These are phyloP conservation scores for Camellia granthamiana DNA, from an alignment of 148 eudicot species.

Conservation along the genomic window DNA sequence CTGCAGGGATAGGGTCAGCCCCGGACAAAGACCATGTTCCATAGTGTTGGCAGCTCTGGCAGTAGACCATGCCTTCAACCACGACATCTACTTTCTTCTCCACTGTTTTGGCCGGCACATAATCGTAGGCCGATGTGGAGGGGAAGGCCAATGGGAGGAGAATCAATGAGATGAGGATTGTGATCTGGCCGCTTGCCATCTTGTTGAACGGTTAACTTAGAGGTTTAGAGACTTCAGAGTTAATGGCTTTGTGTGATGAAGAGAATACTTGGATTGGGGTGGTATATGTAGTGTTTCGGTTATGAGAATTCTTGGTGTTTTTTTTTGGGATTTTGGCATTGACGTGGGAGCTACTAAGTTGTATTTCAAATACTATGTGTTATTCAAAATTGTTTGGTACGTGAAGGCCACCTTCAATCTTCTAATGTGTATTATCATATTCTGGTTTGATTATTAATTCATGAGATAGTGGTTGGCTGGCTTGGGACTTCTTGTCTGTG, in stretches of 20 bases:
- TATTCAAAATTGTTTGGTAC: conserved; percentile 10
- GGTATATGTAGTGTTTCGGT: conserved; percentile 33
- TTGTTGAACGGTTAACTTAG: conserved; percentile 9
- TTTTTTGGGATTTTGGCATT: neutral
- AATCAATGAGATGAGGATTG: conserved; percentile 32
- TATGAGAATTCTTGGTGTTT: conserved; percentile 6
- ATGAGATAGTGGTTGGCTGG: no score
- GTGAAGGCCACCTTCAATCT: conserved; percentile 34
- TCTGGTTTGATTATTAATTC: neutral
- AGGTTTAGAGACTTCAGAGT: neutral
- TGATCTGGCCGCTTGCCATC: conserved; percentile 41
- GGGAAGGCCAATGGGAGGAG: conserved; percentile 32
- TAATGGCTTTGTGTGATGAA: conserved; percentile 10
- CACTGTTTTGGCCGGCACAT: conserved; percentile 14
- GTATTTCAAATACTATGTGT: neutral
- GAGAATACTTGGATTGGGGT: neutral
- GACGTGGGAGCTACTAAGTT: conserved; percentile 56
- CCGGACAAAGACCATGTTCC: conserved; percentile 52
- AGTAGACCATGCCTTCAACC: conserved; percentile 73
- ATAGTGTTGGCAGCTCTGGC: conserved; percentile 67
- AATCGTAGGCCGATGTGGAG: conserved; percentile 20
- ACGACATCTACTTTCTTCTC: conserved; percentile 41
- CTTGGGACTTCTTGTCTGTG: no score
- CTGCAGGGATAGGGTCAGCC: conserved; percentile 55
- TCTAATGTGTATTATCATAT: neutral